Evolutionary conservation across 257 asterid genomes (phyloP).

Genomic region (Marsdenia floribunda): DNA sequence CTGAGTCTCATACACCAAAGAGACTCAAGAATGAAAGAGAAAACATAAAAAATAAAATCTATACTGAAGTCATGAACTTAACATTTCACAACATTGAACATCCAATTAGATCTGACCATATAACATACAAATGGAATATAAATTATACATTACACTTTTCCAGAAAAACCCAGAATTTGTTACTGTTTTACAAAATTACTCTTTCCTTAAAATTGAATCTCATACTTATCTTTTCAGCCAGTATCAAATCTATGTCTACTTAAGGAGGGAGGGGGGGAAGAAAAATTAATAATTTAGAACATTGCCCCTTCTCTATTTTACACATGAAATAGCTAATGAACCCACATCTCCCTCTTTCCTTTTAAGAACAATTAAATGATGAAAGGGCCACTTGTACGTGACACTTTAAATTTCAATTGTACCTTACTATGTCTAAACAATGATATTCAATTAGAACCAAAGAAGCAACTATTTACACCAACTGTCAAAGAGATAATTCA

Average conservation of each 20-base stretch:
- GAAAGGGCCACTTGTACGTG: background rate
- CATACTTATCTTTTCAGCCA: background rate
- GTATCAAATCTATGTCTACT: background rate
- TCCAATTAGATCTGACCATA: background rate
- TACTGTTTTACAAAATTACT: background rate
- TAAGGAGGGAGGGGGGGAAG: rapidly evolving
- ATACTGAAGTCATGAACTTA: background rate
- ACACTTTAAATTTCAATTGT: background rate
- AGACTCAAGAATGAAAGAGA: too few species aligned
- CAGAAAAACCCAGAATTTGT: background rate
- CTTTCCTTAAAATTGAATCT: background rate
- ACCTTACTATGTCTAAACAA: background rate
- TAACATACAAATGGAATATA: background rate
- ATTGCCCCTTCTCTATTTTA: background rate
- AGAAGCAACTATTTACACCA: background rate
- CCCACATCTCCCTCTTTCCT: background rate
- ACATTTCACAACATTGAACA: background rate
- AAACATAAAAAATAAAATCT: background rate
- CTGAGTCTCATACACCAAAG: too few species aligned
- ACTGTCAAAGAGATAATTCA: background rate
- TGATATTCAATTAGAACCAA: background rate
- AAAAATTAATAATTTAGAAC: background rate
- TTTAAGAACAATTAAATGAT: background rate
- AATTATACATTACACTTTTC: background rate
- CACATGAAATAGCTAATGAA: background rate